These are phyloP conservation scores for Lathyrus aphaca DNA, from an alignment of 306 rosid genomes.

Conservation along the genomic window DNA sequence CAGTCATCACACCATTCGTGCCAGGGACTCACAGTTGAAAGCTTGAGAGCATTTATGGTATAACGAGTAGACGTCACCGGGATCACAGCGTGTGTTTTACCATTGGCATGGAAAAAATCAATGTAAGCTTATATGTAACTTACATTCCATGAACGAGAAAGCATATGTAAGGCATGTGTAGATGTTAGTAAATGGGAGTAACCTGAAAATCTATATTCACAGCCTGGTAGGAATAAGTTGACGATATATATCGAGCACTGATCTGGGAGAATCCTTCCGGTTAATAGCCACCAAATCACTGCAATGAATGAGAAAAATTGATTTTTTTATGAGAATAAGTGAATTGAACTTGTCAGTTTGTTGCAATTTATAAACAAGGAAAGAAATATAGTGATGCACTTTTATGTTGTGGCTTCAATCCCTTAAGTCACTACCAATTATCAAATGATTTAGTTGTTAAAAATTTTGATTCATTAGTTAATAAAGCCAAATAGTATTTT, in stretches of 20 bases:
- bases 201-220: conserved; percentile 93
- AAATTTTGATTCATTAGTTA: too few relatives aligned
- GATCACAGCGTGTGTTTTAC: conserved; percentile 71
- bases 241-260: conserved; percentile 69
- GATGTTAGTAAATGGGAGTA: conserved; percentile 3
- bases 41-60: conserved; percentile 72
- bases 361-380: background rate
- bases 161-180: too few relatives aligned
- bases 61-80: conserved; percentile 85
- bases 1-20: conserved; percentile 79
- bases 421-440: too few relatives aligned
- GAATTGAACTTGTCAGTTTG: background rate
- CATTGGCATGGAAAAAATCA: conserved; percentile 43
- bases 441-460: too few relatives aligned
- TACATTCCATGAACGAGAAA: too few relatives aligned
- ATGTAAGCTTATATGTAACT: too few relatives aligned
- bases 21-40: conserved; percentile 69
- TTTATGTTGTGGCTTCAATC: background rate
- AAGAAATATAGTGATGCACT: background rate
- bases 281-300: conserved; percentile 36
- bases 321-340: too few relatives aligned
- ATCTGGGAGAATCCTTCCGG: conserved; percentile 84
- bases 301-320: conserved; percentile 34
- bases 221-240: conserved; percentile 71
- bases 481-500: too few relatives aligned